Evolutionary conservation across 2,329 filamentous ascomycete species (phyloP), one percentile per base, ranked within the genome.

Genomic region (Chaetomiaceae sp.): DNA sequence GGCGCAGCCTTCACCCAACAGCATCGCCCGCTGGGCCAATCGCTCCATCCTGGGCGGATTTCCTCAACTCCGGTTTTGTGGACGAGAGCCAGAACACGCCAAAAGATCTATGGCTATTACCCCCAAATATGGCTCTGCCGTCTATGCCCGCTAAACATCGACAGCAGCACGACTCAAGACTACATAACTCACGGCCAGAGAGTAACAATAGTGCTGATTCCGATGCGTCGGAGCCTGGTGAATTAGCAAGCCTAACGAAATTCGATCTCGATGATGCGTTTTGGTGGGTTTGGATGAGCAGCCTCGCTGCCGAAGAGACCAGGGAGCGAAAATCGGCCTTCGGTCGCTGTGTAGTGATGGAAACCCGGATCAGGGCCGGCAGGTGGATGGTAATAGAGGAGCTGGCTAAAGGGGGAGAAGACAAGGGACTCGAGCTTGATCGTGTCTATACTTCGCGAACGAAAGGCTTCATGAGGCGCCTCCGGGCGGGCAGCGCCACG

Each of bases 251-350:
- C 66, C 96, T 99, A 65, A 87, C 82, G 21, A 80, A 80, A 32
- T 81, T 97, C 53, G 86, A 94, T 58, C 77, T 99, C 5, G 94
- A 99, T 63, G 92, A 97, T 67, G 87, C 90, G 1, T 99, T 99
- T 69, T 99, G 94, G 94, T 97, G 94, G 92, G 94, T 97, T 4
- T 99, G 94, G 94, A 97, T 99, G 79, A 95, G 84, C 62, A 97
- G 92, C 76, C 74, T 99, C 64, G 90, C 92, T 1, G 87, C 85
- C 0, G 94, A 99, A 65, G 94, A 99, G 72, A 88, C 91, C 0
- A 71, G 84, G 0, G 80, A 86, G 42, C 84, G 94, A 56, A 99
- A 99, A 68, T 86, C 91, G 5, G 90, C 91, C 0, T 99, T 99
- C 67, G 94, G 94, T 33, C 82, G 94, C 58, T 99, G 94, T 65